Evolutionary conservation across 768 basidiomycete genomes (phyloP), one percentile per base, ranked within the genome.

Genomic region (Termitomyces titanicus): DNA sequence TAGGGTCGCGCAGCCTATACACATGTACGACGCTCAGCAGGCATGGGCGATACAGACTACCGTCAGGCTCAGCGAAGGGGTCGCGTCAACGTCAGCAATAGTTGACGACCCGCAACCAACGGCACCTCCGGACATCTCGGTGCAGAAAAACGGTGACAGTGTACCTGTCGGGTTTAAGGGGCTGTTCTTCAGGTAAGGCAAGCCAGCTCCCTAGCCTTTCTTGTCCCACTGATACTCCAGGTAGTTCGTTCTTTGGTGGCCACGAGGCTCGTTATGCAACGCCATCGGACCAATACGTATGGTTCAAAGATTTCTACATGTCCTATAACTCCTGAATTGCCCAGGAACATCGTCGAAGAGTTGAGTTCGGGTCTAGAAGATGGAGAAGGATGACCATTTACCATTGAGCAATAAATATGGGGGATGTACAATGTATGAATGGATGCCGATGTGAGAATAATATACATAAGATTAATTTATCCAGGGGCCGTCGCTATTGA

Each of bases 171-270:
- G 74, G 17, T 79, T 83, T 42, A 54, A 67, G 3, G 81, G 83
- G 0, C 69, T 92, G 20, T 93, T 94, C 70, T 93, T 93, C 72
- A 90, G 88, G 88, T 86, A 65, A n/a, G 66, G 47, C 0, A 18
- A 22, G 39, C 1, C 5, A 40, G 18, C n/a, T n/a, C 33, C 34
- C 43, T 18, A 24, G n/a, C 50, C 24, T 34, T 17, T 29, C 9
- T 29, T 9, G 29, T 4, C 5, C 9, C 29, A 4, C 29, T 29
- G 9, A 29, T 29, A 29, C 13, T 39, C 9, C 18, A 15, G 15
- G 17, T 59, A 87, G 86, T 59, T 86, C 88, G 7, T 89, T 89
- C 70, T 92, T 92, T 61, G 90, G 89, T 11, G 90, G 89, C 0
- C 88, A 91, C 58, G 83, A 82, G 5, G 61, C 71, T 5, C 62